A percentile compares a stretch with the other conserved stretches of the same genome.
Evolutionary conservation across 805 yeast genomes (phyloP).

Genomic region (Spathaspora hagerdaliae): DNA sequence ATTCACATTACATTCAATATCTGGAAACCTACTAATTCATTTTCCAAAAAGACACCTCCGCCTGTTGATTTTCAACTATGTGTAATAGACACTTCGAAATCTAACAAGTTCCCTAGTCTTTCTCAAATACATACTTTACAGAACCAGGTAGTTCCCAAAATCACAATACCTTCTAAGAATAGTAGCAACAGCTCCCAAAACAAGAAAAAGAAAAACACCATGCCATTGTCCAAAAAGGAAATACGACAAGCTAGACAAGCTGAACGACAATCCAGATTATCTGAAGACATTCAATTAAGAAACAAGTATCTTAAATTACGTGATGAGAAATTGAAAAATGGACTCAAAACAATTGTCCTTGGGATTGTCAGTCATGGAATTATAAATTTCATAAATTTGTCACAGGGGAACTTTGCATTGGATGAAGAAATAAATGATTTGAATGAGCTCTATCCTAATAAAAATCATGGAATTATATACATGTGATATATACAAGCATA

Average conservation of each 20-base stretch:
- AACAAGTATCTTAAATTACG: conserved; percentile 24
- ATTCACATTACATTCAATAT: conserved; percentile 52
- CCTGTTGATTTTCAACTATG: conserved; percentile 72
- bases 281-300: conserved; percentile 17
- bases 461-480: conserved; percentile 16
- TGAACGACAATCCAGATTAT: conserved; percentile 25
- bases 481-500: neutral
- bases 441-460: conserved; percentile 12
- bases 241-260: conserved; percentile 16
- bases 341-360: conserved; percentile 50
- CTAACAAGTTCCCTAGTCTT: conserved; percentile 42
- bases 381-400: conserved; percentile 56
- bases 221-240: conserved; percentile 24
- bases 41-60: conserved; percentile 67
- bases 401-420: conserved; percentile 47
- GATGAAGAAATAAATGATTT: conserved; percentile 9
- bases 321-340: conserved; percentile 47
- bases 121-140: conserved; percentile 32
- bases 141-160: neutral
- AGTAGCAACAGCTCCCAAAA: neutral
- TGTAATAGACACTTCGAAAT: conserved; percentile 46
- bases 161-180: neutral
- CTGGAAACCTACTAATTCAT: conserved; percentile 79
- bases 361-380: conserved; percentile 77
- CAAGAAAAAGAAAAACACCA: conserved; percentile 8